Percentiles rank a stretch among this genome's conserved stretches.
These are phyloP conservation scores for Cocos nucifera DNA, from an alignment of 176 grass and related monocot genomes.

Conservation along the genomic window DNA sequence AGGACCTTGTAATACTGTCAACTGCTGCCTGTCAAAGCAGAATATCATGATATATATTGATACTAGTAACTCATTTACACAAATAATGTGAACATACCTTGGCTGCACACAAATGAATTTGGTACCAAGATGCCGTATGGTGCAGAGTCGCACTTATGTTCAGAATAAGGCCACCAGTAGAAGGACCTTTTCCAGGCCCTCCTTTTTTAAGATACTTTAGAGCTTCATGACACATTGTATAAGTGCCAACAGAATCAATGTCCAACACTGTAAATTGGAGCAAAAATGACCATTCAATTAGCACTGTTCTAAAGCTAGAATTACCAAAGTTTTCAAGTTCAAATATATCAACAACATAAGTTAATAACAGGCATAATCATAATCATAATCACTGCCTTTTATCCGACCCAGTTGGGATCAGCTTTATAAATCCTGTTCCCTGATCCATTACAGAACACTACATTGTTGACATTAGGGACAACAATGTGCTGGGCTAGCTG, in stretches of 20 bases:
- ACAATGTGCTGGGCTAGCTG: too few species aligned
- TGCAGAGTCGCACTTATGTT: constrained; percentile 93
- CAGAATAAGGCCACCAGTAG: constrained; percentile 63
- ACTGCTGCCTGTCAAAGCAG: constrained; percentile 51
- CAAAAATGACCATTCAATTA: too few species aligned
- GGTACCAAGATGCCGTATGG: constrained; percentile 86
- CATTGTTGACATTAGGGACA: too few species aligned
- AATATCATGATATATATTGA: background rate
- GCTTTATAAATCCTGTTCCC: too few species aligned
- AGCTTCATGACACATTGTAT: constrained; percentile 82
- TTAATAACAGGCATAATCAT: too few species aligned
- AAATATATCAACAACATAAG: too few species aligned
- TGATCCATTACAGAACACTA: too few species aligned
- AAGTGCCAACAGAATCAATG: constrained; percentile 87
- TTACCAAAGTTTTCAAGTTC: too few species aligned
- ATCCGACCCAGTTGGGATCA: too few species aligned
- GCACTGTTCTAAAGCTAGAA: too few species aligned
- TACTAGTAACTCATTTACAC: too few species aligned
- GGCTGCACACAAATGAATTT: constrained; percentile 76
- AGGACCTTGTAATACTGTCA: constrained; percentile 84
- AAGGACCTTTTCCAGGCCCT: constrained; percentile 44
- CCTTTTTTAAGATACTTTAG: constrained; percentile 85
- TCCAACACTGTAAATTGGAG: constrained; percentile 48
- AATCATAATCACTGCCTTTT: too few species aligned
- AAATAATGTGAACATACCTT: constrained; percentile 43